These are phyloP conservation scores for Aspergillus ibericus DNA, from an alignment of 2,329 filamentous ascomycete species.

Conservation along the genomic window DNA sequence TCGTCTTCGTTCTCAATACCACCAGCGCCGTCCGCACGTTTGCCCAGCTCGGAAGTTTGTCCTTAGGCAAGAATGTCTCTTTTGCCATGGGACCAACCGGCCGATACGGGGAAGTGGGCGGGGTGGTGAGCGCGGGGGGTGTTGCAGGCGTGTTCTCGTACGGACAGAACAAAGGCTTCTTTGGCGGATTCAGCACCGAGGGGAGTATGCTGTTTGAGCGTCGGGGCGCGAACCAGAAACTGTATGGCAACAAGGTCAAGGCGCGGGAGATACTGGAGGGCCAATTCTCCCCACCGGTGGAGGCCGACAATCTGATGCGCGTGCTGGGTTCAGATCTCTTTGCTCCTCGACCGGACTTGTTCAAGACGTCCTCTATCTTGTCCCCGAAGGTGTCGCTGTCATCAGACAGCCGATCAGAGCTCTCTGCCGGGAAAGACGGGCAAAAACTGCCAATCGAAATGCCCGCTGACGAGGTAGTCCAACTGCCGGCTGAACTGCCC, in stretches of 20 bases:
- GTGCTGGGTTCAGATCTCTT: slow-evolving; percentile 70
- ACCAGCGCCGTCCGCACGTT: slow-evolving; percentile 82
- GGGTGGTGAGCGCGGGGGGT: slow-evolving; percentile 80
- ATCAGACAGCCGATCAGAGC: background rate
- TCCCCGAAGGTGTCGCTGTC: background rate
- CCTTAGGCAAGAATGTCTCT: slow-evolving; percentile 89
- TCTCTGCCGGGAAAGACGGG: background rate
- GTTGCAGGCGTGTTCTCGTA: slow-evolving; percentile 91
- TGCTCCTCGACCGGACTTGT: background rate
- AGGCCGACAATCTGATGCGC: slow-evolving; percentile 76
- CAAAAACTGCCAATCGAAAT: slow-evolving; percentile 46
- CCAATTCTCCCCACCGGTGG: slow-evolving; percentile 71
- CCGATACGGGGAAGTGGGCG: slow-evolving; percentile 89
- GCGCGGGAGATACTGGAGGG: slow-evolving; percentile 78
- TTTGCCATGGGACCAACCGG: slow-evolving; percentile 90
- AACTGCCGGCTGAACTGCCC: background rate
- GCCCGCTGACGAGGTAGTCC: slow-evolving; percentile 47
- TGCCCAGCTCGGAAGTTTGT: slow-evolving; percentile 82
- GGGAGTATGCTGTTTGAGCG: slow-evolving; percentile 88
- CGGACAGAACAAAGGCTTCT: slow-evolving; percentile 93
- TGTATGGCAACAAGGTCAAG: slow-evolving; percentile 79
- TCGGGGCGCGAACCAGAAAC: slow-evolving; percentile 89
- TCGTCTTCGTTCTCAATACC: slow-evolving; percentile 97
- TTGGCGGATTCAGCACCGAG: slow-evolving; percentile 89
- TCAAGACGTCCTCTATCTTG: background rate